Evolutionary conservation across 345 rosid genomes (phyloP).

Genomic region (Eucalyptus marginata): DNA sequence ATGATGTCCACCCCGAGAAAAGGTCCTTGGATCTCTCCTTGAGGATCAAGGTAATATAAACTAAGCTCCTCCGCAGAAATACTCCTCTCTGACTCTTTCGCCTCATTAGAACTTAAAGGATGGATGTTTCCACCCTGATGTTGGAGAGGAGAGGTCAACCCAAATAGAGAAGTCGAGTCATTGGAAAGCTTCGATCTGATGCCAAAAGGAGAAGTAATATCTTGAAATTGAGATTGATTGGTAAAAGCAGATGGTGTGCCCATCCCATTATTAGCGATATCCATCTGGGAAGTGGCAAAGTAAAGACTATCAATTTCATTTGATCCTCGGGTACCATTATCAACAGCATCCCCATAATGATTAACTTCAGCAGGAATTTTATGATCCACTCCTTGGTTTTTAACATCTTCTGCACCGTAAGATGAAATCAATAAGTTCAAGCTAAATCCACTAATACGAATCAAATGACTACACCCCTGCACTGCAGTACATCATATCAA

Average conservation of each 20-base stretch:
- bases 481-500: neutral
- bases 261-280: slow-evolving; percentile 5
- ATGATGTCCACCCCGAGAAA: slow-evolving; percentile 69
- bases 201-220: slow-evolving; percentile 8
- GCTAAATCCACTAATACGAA: neutral
- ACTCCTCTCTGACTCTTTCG: slow-evolving; percentile 6
- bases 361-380: neutral
- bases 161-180: slow-evolving; percentile 33
- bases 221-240: slow-evolving; percentile 3
- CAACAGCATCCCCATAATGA: neutral
- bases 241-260: neutral
- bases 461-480: neutral
- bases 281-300: neutral
- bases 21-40: slow-evolving; percentile 79
- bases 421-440: neutral
- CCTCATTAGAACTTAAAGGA: neutral
- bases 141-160: slow-evolving; percentile 18
- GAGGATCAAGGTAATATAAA: slow-evolving; percentile 82
- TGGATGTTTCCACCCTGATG: neutral
- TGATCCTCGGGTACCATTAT: neutral
- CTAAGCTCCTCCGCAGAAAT: slow-evolving; percentile 43
- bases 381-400: neutral
- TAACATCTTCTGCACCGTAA: slow-evolving; percentile 5
- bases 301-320: neutral
- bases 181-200: slow-evolving; percentile 20